phyloP scores from a whole-genome alignment of 1,284 basidiomycete species.

The Microbotryomycetes sp. region DNA sequence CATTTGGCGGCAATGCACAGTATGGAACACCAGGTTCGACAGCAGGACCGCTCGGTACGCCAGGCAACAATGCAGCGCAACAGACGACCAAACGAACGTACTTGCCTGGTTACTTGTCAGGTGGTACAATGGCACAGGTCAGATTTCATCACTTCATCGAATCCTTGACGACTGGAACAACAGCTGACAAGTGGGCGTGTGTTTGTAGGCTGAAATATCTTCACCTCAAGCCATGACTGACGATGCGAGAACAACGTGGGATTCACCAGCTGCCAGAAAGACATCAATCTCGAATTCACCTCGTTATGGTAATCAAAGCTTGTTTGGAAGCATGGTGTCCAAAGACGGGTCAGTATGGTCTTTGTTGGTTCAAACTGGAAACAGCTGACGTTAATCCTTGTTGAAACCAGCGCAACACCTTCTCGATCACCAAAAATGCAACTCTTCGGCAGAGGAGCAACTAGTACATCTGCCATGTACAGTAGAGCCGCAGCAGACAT shows the following conservation, averaged over 20 bases:
- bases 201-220: slow-evolving; percentile 21
- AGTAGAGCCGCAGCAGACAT: slow-evolving; percentile 20
- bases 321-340: slow-evolving; percentile 18
- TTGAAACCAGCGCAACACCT: slow-evolving; percentile 15
- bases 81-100: slow-evolving; percentile 22
- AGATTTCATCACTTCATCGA: neutral
- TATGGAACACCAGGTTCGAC: neutral
- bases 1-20: neutral
- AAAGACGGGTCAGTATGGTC: slow-evolving; percentile 1
- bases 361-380: neutral
- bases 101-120: slow-evolving; percentile 28
- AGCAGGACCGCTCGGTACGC: slow-evolving; percentile 3
- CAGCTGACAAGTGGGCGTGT: too few species aligned
- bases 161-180: too few species aligned
- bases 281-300: slow-evolving; percentile 23
- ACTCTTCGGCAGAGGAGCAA: slow-evolving; percentile 6
- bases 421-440: slow-evolving; percentile 33
- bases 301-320: slow-evolving; percentile 16
- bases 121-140: slow-evolving; percentile 19
- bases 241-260: slow-evolving; percentile 16
- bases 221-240: slow-evolving; percentile 14
- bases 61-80: slow-evolving; percentile 2
- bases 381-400: neutral
- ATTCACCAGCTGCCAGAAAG: slow-evolving; percentile 23
- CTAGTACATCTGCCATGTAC: too few species aligned